Percentiles rank a stretch among this genome's conserved stretches.
phyloP scores from a whole-genome alignment of 305 asterid genomes.

The Galium porrigens region DNA sequence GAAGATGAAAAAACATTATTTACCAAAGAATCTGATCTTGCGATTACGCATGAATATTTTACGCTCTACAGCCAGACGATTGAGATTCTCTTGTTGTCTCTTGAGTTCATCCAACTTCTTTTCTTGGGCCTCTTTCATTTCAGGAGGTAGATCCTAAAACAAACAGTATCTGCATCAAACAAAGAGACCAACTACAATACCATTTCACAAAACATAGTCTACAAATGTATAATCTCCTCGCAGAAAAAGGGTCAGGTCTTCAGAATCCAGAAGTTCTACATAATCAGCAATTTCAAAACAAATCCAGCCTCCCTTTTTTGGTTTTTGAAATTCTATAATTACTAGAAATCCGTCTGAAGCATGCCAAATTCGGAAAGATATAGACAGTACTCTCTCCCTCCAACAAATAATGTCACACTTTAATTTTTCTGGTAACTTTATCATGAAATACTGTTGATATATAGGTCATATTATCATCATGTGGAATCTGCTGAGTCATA shows the following conservation, averaged over 20 bases:
- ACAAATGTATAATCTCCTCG: background rate
- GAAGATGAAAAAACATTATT: constrained; percentile 9
- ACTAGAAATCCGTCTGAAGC: background rate
- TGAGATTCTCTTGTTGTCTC: constrained; percentile 60
- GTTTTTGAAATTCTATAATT: background rate
- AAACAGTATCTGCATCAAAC: background rate
- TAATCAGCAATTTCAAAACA: background rate
- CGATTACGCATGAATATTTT: constrained; percentile 53
- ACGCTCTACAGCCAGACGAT: constrained; percentile 60
- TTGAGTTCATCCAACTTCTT: constrained; percentile 74
- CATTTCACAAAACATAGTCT: background rate
- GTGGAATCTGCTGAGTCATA: background rate
- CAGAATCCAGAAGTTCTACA: background rate
- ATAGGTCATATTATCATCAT: no score
- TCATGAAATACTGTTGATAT: background rate
- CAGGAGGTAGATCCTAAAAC: constrained; percentile 57
- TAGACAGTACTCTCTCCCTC: no score
- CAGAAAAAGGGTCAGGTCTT: background rate
- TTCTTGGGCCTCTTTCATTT: constrained; percentile 54
- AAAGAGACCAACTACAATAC: background rate
- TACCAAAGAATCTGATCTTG: constrained; percentile 75
- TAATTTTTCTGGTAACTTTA: background rate
- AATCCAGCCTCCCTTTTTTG: no score
- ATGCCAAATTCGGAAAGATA: background rate
- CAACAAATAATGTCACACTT: background rate